Conservation (phyloP, 2,329 filamentous ascomycete genomes). For the Fusarium brevicatenulatum region DNA sequence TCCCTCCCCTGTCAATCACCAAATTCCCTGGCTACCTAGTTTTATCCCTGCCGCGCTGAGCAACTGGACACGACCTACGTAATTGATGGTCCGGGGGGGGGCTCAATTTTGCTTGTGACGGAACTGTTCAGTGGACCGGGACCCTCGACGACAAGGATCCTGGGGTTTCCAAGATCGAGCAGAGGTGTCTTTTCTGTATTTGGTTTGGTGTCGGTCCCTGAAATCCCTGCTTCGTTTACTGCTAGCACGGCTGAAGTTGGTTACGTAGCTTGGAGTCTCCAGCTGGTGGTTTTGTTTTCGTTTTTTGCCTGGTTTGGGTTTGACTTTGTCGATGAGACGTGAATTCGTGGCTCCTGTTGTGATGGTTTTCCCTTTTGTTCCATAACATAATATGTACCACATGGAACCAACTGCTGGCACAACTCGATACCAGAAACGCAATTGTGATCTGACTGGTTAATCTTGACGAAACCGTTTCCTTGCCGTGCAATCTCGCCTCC, state of each 20-base stretch:
- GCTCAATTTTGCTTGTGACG: constrained; percentile 28
- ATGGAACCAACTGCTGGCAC: constrained; percentile 21
- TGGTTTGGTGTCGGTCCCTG: constrained; percentile 15
- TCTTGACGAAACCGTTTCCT: neutral
- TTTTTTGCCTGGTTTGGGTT: neutral
- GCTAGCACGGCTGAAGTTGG: constrained; percentile 15
- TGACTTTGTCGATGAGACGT: neutral
- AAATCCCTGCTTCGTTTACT: constrained; percentile 28
- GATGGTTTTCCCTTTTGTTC: constrained; percentile 15
- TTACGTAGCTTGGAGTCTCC: constrained; percentile 19
- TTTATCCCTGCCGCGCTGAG: constrained; percentile 39
- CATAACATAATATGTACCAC: neutral
- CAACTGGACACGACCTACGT: constrained; percentile 33
- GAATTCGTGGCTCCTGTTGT: constrained; percentile 12
- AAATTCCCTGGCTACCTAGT: constrained; percentile 6
- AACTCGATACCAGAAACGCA: neutral
- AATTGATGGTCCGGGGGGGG: constrained; percentile 40
- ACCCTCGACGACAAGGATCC: constrained; percentile 18
- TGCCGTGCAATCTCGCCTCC: constrained; percentile 18
- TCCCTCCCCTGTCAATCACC: constrained; percentile 11
- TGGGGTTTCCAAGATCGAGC: constrained; percentile 32
- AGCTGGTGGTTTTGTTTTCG: neutral
- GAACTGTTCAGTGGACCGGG: constrained; percentile 7
- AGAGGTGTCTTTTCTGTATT: constrained; percentile 17
- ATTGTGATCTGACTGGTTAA: constrained; percentile 3